Evolutionary conservation across 2,329 filamentous ascomycete genomes (phyloP).

Genomic region (Hysterium pulicare): DNA sequence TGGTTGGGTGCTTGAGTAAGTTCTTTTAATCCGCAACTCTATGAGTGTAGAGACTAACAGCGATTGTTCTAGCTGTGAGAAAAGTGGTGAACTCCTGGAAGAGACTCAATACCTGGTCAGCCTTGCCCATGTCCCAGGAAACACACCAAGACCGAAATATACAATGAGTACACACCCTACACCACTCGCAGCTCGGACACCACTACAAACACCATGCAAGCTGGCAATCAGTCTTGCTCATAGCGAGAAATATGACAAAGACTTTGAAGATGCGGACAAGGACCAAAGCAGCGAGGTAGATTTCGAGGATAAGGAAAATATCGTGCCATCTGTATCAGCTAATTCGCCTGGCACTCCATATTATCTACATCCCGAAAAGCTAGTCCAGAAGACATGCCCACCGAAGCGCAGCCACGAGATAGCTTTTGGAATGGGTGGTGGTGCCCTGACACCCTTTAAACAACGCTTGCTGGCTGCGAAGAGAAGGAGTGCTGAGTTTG

Average conservation of each 20-base stretch:
- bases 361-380: constrained; percentile 40
- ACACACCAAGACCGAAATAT: constrained; percentile 14
- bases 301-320: constrained; percentile 28
- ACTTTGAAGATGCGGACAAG: no score
- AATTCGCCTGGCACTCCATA: constrained; percentile 44
- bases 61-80: constrained; percentile 21
- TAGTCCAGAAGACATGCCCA: constrained; percentile 53
- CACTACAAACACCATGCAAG: constrained; percentile 28
- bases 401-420: constrained; percentile 43
- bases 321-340: constrained; percentile 11
- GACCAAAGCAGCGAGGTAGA: constrained; percentile 7
- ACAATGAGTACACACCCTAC: constrained; percentile 10
- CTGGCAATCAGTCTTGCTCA: constrained; percentile 14
- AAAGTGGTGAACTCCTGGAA: constrained; percentile 30
- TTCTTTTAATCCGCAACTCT: constrained; percentile 18
- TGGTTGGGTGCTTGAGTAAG: constrained; percentile 84
- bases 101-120: constrained; percentile 32
- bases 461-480: constrained; percentile 4
- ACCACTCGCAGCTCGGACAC: constrained; percentile 22
- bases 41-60: constrained; percentile 8
- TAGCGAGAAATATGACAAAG: no score
- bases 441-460: constrained; percentile 1
- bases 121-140: constrained; percentile 10
- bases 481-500: constrained; percentile 6
- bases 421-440: constrained; percentile 6